Base-by-base conservation (phyloP, 2,329 filamentous ascomycete species). In the Venturia effusa region DNA sequence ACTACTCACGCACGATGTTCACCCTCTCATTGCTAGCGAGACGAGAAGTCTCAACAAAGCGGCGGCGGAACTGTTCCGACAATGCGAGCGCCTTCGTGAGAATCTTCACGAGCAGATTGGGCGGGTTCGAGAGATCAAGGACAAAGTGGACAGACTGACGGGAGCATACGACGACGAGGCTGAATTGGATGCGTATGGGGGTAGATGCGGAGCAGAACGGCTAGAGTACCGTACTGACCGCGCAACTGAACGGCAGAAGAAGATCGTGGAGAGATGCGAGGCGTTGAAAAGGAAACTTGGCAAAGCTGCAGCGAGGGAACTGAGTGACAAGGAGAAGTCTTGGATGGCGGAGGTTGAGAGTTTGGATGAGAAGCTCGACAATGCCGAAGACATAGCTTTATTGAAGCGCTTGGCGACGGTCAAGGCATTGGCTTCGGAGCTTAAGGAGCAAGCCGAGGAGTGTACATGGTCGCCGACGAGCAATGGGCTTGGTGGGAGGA, bases 31-130 rank as follows among this genome's bases (percentile, higher is more conserved):
- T 6, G 85, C 85, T 66, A 81, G 83, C 11, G 88, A 92, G 73
- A 90, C 88, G 0, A 80, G 88, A 68, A 80, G 80, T 13, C 79
- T 92, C 13, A 88, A 88, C 19, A 77, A 83, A 54, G 88, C 87
- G 1, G 88, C 87, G 0, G 84, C 88, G 1, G 88, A 91, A 69
- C 78, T 92, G 6, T 92, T 92, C 75, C 80, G 86, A 32, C 82
- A 86, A 63, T 90, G 88, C 66, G 83, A 88, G 68, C 80, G 84
- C 57, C 79, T 92, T 32, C 85, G 88, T 69, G 77, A 80, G 22
- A 88, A 92, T 70, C 79, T 92, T 51, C 79, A 78, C 67, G 83
- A 86, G 66, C 88, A 92, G 71, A 81, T 92, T 30, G 77, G 76
- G 66, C 85, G 86, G 68, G 86, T 84, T 34, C 83, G 84, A 63